Evolutionary conservation across 2,329 filamentous ascomycete genomes (phyloP), one percentile per base, ranked within the genome.

Genomic region (Cladosporium sp.): DNA sequence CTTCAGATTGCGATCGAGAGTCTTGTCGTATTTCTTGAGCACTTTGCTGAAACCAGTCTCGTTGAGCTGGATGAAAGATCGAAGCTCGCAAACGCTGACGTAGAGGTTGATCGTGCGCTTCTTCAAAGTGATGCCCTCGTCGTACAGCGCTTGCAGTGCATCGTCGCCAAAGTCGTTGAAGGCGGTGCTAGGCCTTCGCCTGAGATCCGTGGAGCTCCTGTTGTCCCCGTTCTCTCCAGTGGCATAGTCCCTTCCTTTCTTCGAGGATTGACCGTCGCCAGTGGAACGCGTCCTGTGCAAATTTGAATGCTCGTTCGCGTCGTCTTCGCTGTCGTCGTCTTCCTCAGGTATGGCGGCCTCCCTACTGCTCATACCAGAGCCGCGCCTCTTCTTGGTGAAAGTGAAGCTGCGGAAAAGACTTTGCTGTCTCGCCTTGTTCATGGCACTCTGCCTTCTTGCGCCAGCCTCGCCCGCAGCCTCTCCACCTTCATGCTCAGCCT

Each of bases 1-100:
- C 58, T 92, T 90, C 50, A 97, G 75, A 60, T 85, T 85, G 57
- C 85, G 85, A 68, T 96, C 86, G 52, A 96, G 73, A 51, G 88
- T 97, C 76, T 99, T 99, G 77, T 99, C 93, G 64, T 93, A 99
- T 70, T 99, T 99, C 73, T 99, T 99, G 59, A 97, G 73, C 1
- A 95, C 91, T 71, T 99, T 99, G 63, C 85, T 83, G 72, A 99
- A 99, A 11, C 93, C 93, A 0, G 93, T 99, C 71, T 88, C 87
- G 77, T 99, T 99, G 56, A 99, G 82, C 72, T 97, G 92, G 50
- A 91, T 85, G 64, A 91, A 99, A 2, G 92, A 97, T 66, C 96
- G 95, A 62, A 99, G 81, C 69, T 96, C 93, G 72, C 92, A 96
- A 15, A 97, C 76, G 58, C 89, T 87, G 40, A 99, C 93, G 65